These are phyloP conservation scores for Tulasnella sp. DNA, from an alignment of 768 basidiomycete species.

Conservation along the genomic window DNA sequence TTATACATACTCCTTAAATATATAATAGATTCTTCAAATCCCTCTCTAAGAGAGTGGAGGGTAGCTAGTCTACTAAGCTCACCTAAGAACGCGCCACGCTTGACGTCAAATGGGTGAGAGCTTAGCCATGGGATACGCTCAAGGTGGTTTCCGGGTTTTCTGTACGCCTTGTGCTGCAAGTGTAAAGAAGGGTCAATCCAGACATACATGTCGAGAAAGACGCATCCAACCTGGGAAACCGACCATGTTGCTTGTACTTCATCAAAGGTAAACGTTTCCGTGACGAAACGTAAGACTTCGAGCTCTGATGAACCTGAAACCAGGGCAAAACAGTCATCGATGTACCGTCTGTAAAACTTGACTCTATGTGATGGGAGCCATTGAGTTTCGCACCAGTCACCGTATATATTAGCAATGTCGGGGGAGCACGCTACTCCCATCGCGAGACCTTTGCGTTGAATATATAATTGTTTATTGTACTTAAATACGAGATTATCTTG, in stretches of 20 bases:
- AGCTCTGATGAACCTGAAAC: not conserved
- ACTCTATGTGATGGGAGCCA: not conserved
- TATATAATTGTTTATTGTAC: slow-evolving; percentile 4
- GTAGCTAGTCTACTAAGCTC: slow-evolving; percentile 18
- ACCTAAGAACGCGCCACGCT: slow-evolving; percentile 19
- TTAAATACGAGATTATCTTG: slow-evolving; percentile 2
- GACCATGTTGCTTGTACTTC: not conserved
- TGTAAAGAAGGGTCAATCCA: slow-evolving; percentile 11
- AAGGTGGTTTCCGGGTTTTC: slow-evolving; percentile 18
- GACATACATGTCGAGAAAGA: slow-evolving; percentile 20
- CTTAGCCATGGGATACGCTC: slow-evolving; percentile 21
- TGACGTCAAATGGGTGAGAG: slow-evolving; percentile 20
- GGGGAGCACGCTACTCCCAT: slow-evolving; percentile 20
- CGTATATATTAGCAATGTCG: slow-evolving; percentile 20
- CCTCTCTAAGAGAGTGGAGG: no score
- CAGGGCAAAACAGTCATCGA: slow-evolving; percentile 16
- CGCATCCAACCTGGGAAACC: not conserved
- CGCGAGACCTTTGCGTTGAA: slow-evolving; percentile 17
- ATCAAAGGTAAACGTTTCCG: not conserved
- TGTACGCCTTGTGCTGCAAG: slow-evolving; percentile 18
- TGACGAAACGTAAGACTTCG: no score
- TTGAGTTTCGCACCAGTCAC: not conserved
- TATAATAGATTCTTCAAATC: no score
- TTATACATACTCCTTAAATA: no score
- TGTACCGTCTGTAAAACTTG: slow-evolving; percentile 16